Conservation (phyloP, 2,329 filamentous ascomycete species). For the Beauveria caledonica region DNA sequence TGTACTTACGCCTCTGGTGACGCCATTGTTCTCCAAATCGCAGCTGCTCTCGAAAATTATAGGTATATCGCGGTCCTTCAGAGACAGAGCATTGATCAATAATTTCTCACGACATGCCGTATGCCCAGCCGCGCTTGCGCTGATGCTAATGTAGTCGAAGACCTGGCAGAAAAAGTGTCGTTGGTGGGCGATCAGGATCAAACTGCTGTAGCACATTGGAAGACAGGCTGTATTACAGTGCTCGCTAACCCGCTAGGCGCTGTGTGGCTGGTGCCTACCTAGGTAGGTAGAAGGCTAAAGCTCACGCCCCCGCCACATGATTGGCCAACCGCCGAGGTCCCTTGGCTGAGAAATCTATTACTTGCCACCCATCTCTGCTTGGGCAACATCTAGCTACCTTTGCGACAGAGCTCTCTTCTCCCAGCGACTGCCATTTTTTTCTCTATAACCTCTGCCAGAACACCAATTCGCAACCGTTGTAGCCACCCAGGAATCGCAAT, state of each 20-base stretch:
- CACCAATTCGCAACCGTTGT: too few relatives aligned
- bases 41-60: neutral
- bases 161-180: neutral
- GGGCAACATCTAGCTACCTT: conserved; percentile 8
- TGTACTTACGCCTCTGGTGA: neutral
- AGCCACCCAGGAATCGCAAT: neutral
- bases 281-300: neutral
- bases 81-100: neutral
- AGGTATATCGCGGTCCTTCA: neutral
- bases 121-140: neutral
- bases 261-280: neutral
- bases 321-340: conserved; percentile 15
- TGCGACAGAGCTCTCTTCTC: conserved; percentile 8
- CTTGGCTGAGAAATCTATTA: conserved; percentile 35
- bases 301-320: conserved; percentile 10
- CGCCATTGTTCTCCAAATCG: neutral
- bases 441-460: neutral
- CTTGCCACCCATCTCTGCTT: conserved; percentile 11
- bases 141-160: neutral
- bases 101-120: neutral
- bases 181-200: neutral
- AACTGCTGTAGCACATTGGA: neutral
- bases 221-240: neutral
- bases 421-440: neutral
- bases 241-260: neutral